Conservation (phyloP, 2,329 filamentous ascomycete genomes). For the Pseudogymnoascus sp. region DNA sequence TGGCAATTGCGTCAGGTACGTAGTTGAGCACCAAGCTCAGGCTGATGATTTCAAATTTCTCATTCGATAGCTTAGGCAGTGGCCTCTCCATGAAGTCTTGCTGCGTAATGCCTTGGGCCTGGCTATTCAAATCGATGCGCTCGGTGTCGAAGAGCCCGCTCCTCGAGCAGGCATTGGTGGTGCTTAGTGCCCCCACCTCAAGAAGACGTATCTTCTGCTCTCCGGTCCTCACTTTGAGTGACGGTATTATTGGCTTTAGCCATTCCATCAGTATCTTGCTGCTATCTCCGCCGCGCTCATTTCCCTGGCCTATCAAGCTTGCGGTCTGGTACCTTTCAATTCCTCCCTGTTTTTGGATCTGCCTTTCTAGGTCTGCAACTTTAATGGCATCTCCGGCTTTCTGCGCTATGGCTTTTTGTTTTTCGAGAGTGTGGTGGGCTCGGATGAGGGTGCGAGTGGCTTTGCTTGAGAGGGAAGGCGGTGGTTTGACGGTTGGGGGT, state of each 20-base stretch:
- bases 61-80: conserved; percentile 50
- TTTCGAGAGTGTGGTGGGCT: conserved; percentile 56
- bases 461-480: conserved; percentile 54
- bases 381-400: conserved; percentile 43
- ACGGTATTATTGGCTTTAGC: conserved; percentile 36
- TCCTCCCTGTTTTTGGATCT: conserved; percentile 52
- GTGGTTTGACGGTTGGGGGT: conserved; percentile 43
- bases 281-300: conserved; percentile 58
- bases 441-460: conserved; percentile 58
- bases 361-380: conserved; percentile 37
- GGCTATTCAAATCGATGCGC: conserved; percentile 85
- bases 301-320: conserved; percentile 58
- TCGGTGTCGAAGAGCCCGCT: conserved; percentile 63
- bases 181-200: conserved; percentile 82
- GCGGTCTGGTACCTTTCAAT: conserved; percentile 57
- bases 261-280: conserved; percentile 56
- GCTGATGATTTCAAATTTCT: conserved; percentile 82
- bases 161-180: conserved; percentile 72
- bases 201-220: conserved; percentile 53
- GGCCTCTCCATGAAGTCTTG: conserved; percentile 93
- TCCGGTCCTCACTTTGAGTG: conserved; percentile 18
- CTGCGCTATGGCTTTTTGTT: conserved; percentile 48
- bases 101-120: conserved; percentile 69
- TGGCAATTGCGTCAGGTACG: conserved; percentile 64
- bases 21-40: conserved; percentile 92